phyloP scores from a whole-genome alignment of 192 early-diverging fungal genomes.

The Coemansia sp. region DNA sequence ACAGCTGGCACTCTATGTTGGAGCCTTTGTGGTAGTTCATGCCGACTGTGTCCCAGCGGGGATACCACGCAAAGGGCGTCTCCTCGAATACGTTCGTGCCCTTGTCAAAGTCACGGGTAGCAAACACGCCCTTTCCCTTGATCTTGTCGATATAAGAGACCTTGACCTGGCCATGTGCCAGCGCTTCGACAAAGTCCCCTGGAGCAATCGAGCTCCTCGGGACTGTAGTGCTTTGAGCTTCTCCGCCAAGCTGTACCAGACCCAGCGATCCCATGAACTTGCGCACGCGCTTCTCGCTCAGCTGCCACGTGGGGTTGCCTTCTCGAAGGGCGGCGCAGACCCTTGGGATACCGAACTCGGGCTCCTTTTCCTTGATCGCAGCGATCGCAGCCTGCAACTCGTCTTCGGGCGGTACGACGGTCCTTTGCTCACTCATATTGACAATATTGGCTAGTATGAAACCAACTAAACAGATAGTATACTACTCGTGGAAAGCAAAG shows the following conservation, averaged over 20 bases:
- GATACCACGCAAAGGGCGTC: constrained; percentile 60
- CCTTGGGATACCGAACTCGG: constrained; percentile 57
- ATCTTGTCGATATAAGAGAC: constrained; percentile 39
- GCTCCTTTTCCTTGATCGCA: constrained; percentile 52
- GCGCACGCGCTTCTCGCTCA: constrained; percentile 64
- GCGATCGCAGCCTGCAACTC: constrained; percentile 45
- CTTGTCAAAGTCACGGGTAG: constrained; percentile 55
- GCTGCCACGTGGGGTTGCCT: constrained; percentile 56
- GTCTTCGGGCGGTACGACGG: constrained; percentile 26
- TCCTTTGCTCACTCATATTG: constrained; percentile 7
- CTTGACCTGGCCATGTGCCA: constrained; percentile 36
- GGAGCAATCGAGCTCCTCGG: constrained; percentile 36
- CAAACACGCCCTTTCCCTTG: constrained; percentile 58
- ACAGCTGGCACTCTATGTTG: constrained; percentile 59
- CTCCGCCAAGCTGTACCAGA: constrained; percentile 44
- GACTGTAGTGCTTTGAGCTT: constrained; percentile 33
- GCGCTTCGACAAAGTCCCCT: constrained; percentile 36
- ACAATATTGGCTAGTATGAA: neutral
- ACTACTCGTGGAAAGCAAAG: neutral
- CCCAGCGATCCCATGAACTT: constrained; percentile 58
- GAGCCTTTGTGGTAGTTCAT: constrained; percentile 21
- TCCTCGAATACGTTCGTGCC: constrained; percentile 57
- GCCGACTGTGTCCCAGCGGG: constrained; percentile 59
- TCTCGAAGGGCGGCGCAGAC: constrained; percentile 44
- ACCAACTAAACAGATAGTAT: neutral